Base-by-base conservation (phyloP, 2,329 filamentous ascomycete species). In the Neopestalotiopsis clavispora region DNA sequence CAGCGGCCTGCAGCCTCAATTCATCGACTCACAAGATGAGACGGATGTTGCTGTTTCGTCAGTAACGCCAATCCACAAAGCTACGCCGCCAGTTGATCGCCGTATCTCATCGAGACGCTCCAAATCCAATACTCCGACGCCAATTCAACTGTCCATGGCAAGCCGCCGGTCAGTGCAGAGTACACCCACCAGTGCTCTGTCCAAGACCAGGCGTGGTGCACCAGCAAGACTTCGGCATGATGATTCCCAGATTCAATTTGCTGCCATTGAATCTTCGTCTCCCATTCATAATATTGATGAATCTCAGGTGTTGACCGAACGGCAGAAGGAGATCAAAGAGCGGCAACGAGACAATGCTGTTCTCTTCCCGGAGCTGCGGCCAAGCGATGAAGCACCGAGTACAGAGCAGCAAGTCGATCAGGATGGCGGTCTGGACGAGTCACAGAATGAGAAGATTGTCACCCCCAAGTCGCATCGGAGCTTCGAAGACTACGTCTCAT, bases 171-270 rank as follows among this genome's bases (percentile, higher is more conserved):
- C 69, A 6, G 63, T 68, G 69, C 71, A 77, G 32, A 68, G 66
- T n/a, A 74, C 75, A 4, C 75, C 77, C 9, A 73, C 67, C 58
- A 69, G 71, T 59, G 74, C 74, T 60, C 72, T 71, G 32, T 72
- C 76, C 14, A 79, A 75, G 62, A 75, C 75, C 32, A 78, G 80
- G 56, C 78, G 77, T n/a, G 81, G 78, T 64, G 78, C 79, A 13
- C 88, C 85, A 61, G 83, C 86, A 20, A 88, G 87, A 69, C 83
- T 91, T 34, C 89, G 92, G 42, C 94, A 97, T 73, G 89, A 97
- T 71, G 88, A 97, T 78, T 97, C 94, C 0, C 94, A 97, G 75
- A 86, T 97, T 32, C 86, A 93, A 58, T 96, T 96, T 75, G 89
- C 91, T 2, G 82, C 89, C 0, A 91, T 95, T 61, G 86, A 88